Base-by-base conservation (phyloP, 2,329 filamentous ascomycete species). In the Plenodomus lindquistii region DNA sequence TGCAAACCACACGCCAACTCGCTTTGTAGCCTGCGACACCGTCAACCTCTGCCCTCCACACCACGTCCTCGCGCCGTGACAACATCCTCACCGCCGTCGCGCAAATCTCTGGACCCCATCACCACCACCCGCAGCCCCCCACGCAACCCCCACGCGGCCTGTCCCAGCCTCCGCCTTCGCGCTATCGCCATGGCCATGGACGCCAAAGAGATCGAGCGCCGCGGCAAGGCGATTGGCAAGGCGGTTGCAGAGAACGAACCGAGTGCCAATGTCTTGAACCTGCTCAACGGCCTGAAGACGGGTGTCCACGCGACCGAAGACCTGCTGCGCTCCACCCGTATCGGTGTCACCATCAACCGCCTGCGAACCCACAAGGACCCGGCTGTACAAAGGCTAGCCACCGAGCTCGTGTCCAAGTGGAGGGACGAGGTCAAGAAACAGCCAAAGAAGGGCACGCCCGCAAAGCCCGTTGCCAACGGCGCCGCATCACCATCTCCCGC, bases 331-430 rank as follows among this genome's bases (percentile, higher is more conserved):
- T 88, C 88, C 36, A 97, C 93, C n/a, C 89, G 88, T 62, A 93
- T 96, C 42, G 94, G 94, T 62, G 87, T 96, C 58, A 85, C 88
- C 42, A 89, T 97, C 55, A 93, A 92, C 72, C 93, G 91, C 71
- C 83, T 88, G 52, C 91, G 95, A 72, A 73, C 85, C 48, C 88
- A 95, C 78, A 91, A 89, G 72, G 85, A 92, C 37, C 76, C 80
- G 2, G 77, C 80, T 40, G 87, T 97, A 60, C 85, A 87, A 39
- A 83, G 84, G 42, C 79, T 89, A 37, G 91, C 94, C 3, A 81
- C 83, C 50, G 89, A 92, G 65, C 88, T 97, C 47, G 91, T 99
- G 43, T 82, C 81, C 54, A 95, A 92, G 73, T 96, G 91, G 91
- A 89, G 88, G 77, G 85, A 85, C 64, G 84, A 87, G 35, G 88